A percentile compares a stretch with the other conserved stretches of the same genome.
phyloP scores from a whole-genome alignment of 106 monocot species.

The Chionographis japonica region DNA sequence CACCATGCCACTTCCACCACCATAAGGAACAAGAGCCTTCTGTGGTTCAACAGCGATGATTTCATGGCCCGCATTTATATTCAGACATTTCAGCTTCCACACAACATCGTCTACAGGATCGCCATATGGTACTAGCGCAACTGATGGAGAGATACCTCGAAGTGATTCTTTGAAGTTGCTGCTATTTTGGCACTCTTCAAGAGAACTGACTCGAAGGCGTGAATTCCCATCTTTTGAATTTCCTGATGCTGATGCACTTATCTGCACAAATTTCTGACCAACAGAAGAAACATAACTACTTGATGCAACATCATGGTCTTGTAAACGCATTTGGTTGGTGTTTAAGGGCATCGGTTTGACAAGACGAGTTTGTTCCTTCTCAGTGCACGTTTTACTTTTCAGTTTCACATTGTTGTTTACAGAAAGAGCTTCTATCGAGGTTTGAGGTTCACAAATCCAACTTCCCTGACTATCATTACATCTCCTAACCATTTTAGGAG shows the following conservation, averaged over 20 bases:
- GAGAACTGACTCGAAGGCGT: neutral
- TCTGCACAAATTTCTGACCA: neutral
- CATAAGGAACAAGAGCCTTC: conserved; percentile 63
- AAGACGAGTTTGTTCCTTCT: conserved; percentile 14
- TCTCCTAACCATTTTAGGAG: conserved; percentile 7
- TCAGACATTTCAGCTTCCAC: conserved; percentile 34
- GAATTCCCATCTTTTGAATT: neutral
- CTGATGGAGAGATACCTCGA: neutral
- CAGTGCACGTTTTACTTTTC: conserved; percentile 12
- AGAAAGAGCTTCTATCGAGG: conserved; percentile 8
- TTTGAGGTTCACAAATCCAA: conserved; percentile 3
- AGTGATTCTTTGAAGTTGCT: conserved; percentile 5
- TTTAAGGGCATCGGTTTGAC: neutral
- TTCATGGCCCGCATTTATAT: conserved; percentile 30
- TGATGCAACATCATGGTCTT: neutral
- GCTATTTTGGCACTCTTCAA: conserved; percentile 7
- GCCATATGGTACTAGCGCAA: conserved; percentile 3
- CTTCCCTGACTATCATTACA: conserved; percentile 9
- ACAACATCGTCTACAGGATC: conserved; percentile 43
- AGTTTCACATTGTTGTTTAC: conserved; percentile 12
- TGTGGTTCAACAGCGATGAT: conserved; percentile 9
- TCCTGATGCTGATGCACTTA: neutral
- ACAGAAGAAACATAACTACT: neutral
- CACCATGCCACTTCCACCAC: conserved; percentile 27
- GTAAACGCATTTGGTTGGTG: neutral